A percentile compares a stretch with the other conserved stretches of the same genome.
Evolutionary conservation across 2,329 filamentous ascomycete species (phyloP).

Genomic region (Penicillium janthinellum): DNA sequence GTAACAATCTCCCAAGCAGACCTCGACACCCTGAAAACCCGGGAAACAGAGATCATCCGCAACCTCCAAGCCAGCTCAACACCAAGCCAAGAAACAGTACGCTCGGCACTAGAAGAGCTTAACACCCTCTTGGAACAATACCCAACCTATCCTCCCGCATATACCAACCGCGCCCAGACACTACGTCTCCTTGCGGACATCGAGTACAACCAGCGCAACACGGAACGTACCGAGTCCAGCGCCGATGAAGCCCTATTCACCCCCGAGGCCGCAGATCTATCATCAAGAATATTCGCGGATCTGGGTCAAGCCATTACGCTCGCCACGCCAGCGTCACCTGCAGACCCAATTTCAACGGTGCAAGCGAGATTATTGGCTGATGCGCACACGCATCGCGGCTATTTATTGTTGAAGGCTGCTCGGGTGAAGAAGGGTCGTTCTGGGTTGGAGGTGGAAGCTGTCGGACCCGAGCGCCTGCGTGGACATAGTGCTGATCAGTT

Average conservation of each 20-base stretch:
- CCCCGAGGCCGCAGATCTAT: conserved; percentile 19
- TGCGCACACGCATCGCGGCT: conserved; percentile 58
- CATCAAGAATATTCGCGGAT: conserved; percentile 38
- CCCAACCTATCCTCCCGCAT: conserved; percentile 56
- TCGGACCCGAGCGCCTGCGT: conserved; percentile 35
- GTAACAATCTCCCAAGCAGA: conserved; percentile 39
- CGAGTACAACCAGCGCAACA: conserved; percentile 1
- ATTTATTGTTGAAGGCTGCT: conserved; percentile 45
- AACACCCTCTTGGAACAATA: conserved; percentile 45
- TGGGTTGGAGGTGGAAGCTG: neutral
- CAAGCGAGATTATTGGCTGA: conserved; percentile 56
- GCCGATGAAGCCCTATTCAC: conserved; percentile 29
- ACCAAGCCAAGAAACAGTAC: conserved; percentile 27
- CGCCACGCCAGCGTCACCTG: conserved; percentile 43
- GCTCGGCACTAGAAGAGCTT: conserved; percentile 42
- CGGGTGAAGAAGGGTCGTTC: conserved; percentile 25
- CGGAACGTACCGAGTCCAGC: conserved; percentile 8
- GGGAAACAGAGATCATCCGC: conserved; percentile 44
- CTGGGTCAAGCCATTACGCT: conserved; percentile 50
- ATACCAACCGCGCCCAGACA: conserved; percentile 59
- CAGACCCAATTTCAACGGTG: conserved; percentile 47
- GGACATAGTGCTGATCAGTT: conserved; percentile 43
- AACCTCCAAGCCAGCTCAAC: conserved; percentile 34
- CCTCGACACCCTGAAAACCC: conserved; percentile 42
- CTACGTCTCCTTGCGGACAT: conserved; percentile 40